phyloP scores from a whole-genome alignment of 192 early-diverging fungal species.

The Coemansia sp. region DNA sequence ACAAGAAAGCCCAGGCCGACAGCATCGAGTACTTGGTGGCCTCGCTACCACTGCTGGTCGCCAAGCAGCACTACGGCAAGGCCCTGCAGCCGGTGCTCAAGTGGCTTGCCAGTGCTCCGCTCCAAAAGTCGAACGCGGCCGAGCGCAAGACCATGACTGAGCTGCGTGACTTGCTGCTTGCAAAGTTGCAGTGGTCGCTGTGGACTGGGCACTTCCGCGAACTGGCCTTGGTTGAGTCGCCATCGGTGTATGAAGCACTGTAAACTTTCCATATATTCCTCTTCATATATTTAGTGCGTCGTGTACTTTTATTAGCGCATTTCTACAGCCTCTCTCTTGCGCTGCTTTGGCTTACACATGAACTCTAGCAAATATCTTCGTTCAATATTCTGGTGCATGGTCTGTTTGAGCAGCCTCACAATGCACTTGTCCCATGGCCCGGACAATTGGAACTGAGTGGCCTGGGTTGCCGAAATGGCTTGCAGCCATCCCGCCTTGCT shows the following conservation, averaged over 20 bases:
- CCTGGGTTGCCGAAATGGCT: no score
- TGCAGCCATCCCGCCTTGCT: no score
- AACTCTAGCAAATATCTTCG: no score
- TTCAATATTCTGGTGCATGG: no score
- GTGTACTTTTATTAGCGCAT: background rate
- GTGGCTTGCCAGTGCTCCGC: slow-evolving; percentile 60
- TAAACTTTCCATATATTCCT: no score
- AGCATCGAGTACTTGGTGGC: slow-evolving; percentile 53
- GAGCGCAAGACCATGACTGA: slow-evolving; percentile 55
- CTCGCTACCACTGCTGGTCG: slow-evolving; percentile 56
- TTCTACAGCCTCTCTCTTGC: background rate
- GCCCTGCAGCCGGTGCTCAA: slow-evolving; percentile 72
- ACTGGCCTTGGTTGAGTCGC: slow-evolving; percentile 11
- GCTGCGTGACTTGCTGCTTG: slow-evolving; percentile 56
- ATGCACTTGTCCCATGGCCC: no score
- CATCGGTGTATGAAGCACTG: slow-evolving; percentile 16
- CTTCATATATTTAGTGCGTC: no score
- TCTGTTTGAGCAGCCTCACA: no score
- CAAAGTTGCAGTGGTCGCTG: slow-evolving; percentile 62
- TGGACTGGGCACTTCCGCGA: slow-evolving; percentile 59
- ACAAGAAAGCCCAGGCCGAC: slow-evolving; percentile 47
- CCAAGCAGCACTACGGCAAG: slow-evolving; percentile 55
- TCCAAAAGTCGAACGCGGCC: slow-evolving; percentile 49
- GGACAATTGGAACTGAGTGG: no score
- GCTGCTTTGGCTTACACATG: no score